Base-by-base conservation (phyloP, 2,329 filamentous ascomycete genomes). In the Zymoseptoria ardabiliae region DNA sequence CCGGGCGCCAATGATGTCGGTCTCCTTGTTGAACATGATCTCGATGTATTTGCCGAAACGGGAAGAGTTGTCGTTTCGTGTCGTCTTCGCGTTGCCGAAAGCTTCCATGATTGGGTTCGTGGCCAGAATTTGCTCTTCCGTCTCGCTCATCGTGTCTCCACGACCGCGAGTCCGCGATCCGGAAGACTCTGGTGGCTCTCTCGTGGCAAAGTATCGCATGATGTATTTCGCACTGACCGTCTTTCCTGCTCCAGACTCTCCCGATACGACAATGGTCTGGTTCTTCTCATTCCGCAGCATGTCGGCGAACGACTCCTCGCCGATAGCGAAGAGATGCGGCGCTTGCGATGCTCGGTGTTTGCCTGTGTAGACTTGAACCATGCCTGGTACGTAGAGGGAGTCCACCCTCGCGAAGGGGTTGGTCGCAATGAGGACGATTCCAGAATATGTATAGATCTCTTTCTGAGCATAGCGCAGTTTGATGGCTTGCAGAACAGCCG, bases 51-150 rank as follows among this genome's bases (percentile, higher is more conserved):
- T 99, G 75, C 94, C 94, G 76, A 99, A 99, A 71, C 94, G 86
- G 50, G 94, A 99, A 51, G 94, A 99, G 78, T 99, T 99, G 78
- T 99, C 94, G 78, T 99, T 99, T 74, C 94, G 85, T 10, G 94
- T 99, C n/a, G 94, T 99, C 79, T 99, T 99, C 57, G 94, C 94
- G 79, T 99, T 99, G 74, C 94, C 94, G 72, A 99, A 99, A 35
- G 94, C 93, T 84, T 99, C 94, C 94, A 99, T 99, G 74, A 99
- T 96, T 48, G 94, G 94, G 74, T 99, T 99, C 57, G 94, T 99
- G 28, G 94, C 94, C 67, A 99, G 79, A 72, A 99, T 99, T 75
- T 96, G 92, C 79, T 99, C 93, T 77, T 99, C 94, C 1, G 94
- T 99, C 79, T 97, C 90, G 74, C 92, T 97, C 87, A 97, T 97